A percentile compares a stretch with the other conserved stretches of the same genome.
phyloP scores from a whole-genome alignment of 108 stramenopile species.

The Stephanodiscus minutulus region DNA sequence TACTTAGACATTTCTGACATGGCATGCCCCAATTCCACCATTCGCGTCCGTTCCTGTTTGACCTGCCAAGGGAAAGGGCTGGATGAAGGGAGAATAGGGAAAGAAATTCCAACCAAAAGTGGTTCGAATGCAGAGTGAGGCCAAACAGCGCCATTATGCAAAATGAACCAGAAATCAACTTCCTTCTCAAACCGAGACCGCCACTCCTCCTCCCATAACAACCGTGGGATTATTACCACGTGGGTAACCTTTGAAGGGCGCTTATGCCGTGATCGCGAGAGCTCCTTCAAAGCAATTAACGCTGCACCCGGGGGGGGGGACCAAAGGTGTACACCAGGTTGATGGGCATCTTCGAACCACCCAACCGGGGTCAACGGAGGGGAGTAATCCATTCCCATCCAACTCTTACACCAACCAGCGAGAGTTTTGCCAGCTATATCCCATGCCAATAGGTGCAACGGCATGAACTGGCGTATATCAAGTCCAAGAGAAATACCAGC shows the following conservation, averaged over 20 bases:
- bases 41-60: slow-evolving; percentile 2
- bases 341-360: slow-evolving; percentile 13
- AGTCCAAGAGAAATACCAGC: slow-evolving; percentile 12
- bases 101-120: not conserved
- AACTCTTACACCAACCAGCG: not conserved
- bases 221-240: slow-evolving; percentile 7
- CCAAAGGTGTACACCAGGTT: slow-evolving; percentile 16
- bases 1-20: slow-evolving; percentile 28
- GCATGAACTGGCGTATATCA: slow-evolving; percentile 14
- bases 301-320: slow-evolving; percentile 17
- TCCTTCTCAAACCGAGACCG: slow-evolving; percentile 8
- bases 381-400: slow-evolving; percentile 6
- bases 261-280: not conserved
- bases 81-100: no score
- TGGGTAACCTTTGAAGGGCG: not conserved
- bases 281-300: slow-evolving; percentile 11
- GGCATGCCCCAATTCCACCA: slow-evolving; percentile 29
- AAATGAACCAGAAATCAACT: slow-evolving; percentile 17
- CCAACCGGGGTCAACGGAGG: not conserved
- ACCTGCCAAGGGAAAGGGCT: slow-evolving; percentile 14
- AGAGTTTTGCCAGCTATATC: not conserved
- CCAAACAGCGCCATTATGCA: slow-evolving; percentile 9
- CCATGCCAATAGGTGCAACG: not conserved
- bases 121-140: slow-evolving; percentile 11
- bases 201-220: slow-evolving; percentile 28